Evolutionary conservation across 805 yeast species (phyloP).

Genomic region (Saccharomycopsis olivae): DNA sequence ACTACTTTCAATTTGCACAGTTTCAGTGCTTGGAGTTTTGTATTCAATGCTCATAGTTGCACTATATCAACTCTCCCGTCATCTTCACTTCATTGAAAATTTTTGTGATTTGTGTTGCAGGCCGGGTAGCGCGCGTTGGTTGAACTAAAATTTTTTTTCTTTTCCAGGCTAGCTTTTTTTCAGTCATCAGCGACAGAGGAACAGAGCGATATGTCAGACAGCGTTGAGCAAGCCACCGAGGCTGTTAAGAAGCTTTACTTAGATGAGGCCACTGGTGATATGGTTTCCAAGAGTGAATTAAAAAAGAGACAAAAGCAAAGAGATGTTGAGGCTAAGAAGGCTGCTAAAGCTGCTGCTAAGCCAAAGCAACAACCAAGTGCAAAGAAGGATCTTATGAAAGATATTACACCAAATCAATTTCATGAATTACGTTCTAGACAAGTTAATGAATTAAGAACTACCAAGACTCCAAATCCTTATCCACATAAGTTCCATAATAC

Average conservation of each 20-base stretch:
- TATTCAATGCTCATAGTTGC: constrained; percentile 17
- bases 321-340: constrained; percentile 79
- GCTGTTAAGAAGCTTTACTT: constrained; percentile 59
- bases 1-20: constrained; percentile 21
- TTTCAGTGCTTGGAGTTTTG: constrained; percentile 10
- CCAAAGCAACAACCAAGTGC: constrained; percentile 34
- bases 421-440: constrained; percentile 88
- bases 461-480: constrained; percentile 74
- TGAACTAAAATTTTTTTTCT: too few species aligned
- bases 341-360: constrained; percentile 69
- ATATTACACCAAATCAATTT: constrained; percentile 90
- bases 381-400: constrained; percentile 70
- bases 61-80: too few species aligned
- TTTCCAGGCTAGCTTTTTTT: too few species aligned
- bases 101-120: too few species aligned
- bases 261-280: constrained; percentile 94
- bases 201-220: constrained; percentile 21
- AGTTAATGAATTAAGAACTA: constrained; percentile 64
- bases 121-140: too few species aligned
- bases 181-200: too few species aligned
- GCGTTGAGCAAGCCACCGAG: constrained; percentile 57
- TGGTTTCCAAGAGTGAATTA: constrained; percentile 90
- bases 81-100: too few species aligned
- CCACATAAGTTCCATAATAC: constrained; percentile 88
- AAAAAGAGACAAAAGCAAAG: constrained; percentile 91